phyloP scores from a whole-genome alignment of 768 basidiomycete species.

The Tubosaeta sp. region DNA sequence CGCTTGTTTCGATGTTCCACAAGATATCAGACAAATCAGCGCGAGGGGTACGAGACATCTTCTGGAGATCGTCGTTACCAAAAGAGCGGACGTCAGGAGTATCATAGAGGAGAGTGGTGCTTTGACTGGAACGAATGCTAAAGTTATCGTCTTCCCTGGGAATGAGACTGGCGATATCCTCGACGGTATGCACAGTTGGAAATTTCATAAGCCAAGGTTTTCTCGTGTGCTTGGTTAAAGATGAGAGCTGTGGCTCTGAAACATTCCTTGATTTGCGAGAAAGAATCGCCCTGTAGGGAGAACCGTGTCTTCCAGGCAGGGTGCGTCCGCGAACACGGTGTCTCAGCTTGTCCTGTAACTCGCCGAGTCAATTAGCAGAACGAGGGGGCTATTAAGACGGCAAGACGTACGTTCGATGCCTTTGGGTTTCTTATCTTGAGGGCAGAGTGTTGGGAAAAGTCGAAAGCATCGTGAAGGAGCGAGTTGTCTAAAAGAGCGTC shows the following conservation, averaged over 20 bases:
- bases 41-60: neutral
- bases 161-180: slow-evolving; percentile 6
- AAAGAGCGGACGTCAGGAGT: neutral
- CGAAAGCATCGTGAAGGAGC: slow-evolving; percentile 20
- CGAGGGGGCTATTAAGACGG: neutral
- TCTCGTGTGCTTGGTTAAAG: slow-evolving; percentile 12
- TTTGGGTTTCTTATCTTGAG: neutral
- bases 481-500: slow-evolving; percentile 21
- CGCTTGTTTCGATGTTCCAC: neutral
- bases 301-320: neutral
- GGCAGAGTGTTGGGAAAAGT: slow-evolving; percentile 12
- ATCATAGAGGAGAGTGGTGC: neutral
- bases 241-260: slow-evolving; percentile 21
- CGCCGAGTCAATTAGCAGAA: neutral
- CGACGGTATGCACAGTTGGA: slow-evolving; percentile 7
- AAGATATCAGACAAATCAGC: neutral
- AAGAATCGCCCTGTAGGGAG: neutral
- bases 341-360: neutral
- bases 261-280: slow-evolving; percentile 12
- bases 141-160: neutral
- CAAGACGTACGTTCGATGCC: slow-evolving; percentile 4
- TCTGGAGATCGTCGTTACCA: neutral
- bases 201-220: slow-evolving; percentile 18
- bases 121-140: slow-evolving; percentile 1
- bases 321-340: slow-evolving; percentile 1